These are phyloP conservation scores for Tolypocladium sp. DNA, from an alignment of 2,329 filamentous ascomycete species.

Conservation along the genomic window DNA sequence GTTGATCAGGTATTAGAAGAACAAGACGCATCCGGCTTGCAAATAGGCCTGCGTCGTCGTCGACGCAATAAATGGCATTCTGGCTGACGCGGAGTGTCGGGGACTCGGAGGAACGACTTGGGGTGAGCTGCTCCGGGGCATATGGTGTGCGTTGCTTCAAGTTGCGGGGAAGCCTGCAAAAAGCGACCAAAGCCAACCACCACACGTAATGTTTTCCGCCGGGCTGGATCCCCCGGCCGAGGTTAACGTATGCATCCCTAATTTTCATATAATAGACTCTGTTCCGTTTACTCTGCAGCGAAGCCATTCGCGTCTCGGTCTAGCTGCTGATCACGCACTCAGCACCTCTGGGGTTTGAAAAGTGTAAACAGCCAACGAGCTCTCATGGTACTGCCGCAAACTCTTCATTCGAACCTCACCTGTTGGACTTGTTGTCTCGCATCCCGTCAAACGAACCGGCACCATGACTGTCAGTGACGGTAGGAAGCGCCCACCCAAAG, in stretches of 20 bases:
- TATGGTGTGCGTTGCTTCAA: neutral
- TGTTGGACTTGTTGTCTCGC: no score
- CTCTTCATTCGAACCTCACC: no score
- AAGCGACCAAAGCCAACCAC: neutral
- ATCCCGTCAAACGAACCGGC: neutral
- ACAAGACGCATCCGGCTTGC: neutral
- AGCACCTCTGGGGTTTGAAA: no score
- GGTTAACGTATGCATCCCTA: neutral
- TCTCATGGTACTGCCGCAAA: no score
- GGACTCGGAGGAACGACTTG: neutral
- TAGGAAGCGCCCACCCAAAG: neutral
- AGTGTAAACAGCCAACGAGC: no score
- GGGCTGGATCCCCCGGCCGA: neutral
- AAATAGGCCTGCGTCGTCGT: neutral
- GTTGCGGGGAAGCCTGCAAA: neutral
- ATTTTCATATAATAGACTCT: no score
- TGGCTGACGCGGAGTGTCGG: neutral
- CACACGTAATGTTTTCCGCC: neutral
- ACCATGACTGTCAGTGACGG: neutral
- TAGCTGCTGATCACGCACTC: neutral
- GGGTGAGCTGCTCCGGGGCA: neutral
- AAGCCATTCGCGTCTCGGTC: neutral
- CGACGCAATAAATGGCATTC: neutral
- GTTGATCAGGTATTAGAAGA: neutral
- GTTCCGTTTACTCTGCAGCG: no score